Conservation (phyloP, 768 basidiomycete genomes). For the Lentinula sp. region DNA sequence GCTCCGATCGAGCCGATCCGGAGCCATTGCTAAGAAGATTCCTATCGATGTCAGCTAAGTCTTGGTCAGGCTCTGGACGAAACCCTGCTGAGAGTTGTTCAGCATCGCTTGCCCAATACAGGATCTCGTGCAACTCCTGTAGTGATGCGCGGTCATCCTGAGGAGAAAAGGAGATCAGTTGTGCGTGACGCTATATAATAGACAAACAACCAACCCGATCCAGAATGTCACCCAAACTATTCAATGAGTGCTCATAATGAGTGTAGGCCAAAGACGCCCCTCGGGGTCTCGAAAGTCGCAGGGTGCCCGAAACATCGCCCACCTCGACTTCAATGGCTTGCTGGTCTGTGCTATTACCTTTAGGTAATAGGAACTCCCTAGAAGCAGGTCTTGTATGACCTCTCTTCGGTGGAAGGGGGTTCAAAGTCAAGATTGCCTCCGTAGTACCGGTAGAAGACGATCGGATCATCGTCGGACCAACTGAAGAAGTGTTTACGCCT, state of each 20-base stretch:
- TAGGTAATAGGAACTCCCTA: neutral
- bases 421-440: neutral
- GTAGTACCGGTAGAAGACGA: constrained; percentile 2
- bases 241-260: constrained; percentile 76
- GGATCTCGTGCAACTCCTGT: constrained; percentile 66
- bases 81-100: constrained; percentile 6
- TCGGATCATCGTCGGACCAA: constrained; percentile 10
- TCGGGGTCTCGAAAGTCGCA: constrained; percentile 3
- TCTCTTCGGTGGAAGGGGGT: neutral
- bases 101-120: constrained; percentile 32
- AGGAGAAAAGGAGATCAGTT: neutral
- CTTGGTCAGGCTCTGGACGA: neutral
- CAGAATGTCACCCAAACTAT: constrained; percentile 75
- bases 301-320: neutral
- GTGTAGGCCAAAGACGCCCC: constrained; percentile 51
- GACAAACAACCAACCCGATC: constrained; percentile 51
- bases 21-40: constrained; percentile 14
- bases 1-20: constrained; percentile 48
- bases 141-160: constrained; percentile 77
- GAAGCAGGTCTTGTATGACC: neutral
- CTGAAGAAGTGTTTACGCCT: neutral
- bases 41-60: neutral
- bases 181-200: neutral
- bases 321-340: neutral
- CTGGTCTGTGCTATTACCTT: neutral